Base-by-base conservation (phyloP, 179 eudicot species). In the Nepenthes alata region DNA sequence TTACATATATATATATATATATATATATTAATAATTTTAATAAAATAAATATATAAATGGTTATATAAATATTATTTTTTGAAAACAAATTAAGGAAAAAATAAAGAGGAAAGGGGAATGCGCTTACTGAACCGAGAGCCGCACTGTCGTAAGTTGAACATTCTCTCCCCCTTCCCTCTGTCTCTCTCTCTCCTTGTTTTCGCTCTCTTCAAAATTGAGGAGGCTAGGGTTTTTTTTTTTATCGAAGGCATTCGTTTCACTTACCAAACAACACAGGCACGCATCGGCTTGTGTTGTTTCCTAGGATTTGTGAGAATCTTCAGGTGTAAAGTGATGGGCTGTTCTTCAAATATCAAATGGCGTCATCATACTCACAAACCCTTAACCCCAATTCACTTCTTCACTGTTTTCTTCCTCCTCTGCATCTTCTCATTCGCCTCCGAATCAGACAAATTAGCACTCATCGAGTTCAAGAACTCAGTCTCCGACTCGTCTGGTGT, bases 361-460 rank as follows among this genome's bases (percentile, higher is more conserved):
- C 34, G 34, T 14, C 68, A 50, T 64, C 53, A 57, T 36, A 68
- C 50, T 47, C 59, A 61, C 3, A 73, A 62, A 64, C 35, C 52
- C n/a, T 49, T 13, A 2, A 25, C 25, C 25, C 11, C 52, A 49
- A 3, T 49, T 49, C 52, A 9, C 16, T 52, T 52, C 55, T n/a
- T 58, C 69, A 70, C 61, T 35, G 52, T 71, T 55, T 64, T 75
- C 45, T 41, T 57, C 63, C 39, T 78, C 53, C 55, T 71, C 15
- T 68, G 55, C 55, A 59, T 72, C 35, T 66, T 73, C 63, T 12
- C 64, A 12, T 60, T 59, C 13, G 45, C 6, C 45, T 41, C 45
- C 45, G 83, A 73, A 75, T 75, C 70, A 41, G 85, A 83, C 34
- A 78, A 80, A 75, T 75, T 79, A 15, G 74, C 76, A 35, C 75